phyloP scores from a whole-genome alignment of 371 early-diverging fungal species.

The Saksenaea oblongispora region DNA sequence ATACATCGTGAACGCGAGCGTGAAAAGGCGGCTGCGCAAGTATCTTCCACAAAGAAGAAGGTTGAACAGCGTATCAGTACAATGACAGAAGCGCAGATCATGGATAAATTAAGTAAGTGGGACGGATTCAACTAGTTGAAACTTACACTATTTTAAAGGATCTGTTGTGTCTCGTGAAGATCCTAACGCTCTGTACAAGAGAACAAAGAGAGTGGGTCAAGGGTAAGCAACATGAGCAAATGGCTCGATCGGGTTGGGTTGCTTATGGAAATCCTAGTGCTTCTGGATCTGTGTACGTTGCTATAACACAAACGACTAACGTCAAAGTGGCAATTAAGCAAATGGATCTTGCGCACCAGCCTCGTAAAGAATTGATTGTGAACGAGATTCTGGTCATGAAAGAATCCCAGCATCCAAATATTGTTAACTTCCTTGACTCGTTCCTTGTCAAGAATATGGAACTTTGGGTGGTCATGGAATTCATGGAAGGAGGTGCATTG shows the following conservation, averaged over 20 bases:
- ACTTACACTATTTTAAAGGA: conserved; percentile 14
- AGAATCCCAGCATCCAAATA: conserved; percentile 92
- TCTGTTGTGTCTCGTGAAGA: conserved; percentile 86
- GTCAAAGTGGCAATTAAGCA: conserved; percentile 94
- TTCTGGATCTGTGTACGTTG: conserved; percentile 94
- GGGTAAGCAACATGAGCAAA: conserved; percentile 60
- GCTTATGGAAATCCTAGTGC: conserved; percentile 61
- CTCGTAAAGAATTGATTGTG: conserved; percentile 91
- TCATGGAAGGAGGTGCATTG: conserved; percentile 97
- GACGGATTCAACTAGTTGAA: background rate
- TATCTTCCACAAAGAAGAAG: conserved; percentile 48
- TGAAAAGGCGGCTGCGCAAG: conserved; percentile 41
- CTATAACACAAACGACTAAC: conserved; percentile 64
- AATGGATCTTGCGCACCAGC: conserved; percentile 93
- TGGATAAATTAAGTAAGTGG: conserved; percentile 77
- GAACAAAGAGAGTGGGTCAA: conserved; percentile 94
- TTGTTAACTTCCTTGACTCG: conserved; percentile 92
- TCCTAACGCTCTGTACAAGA: conserved; percentile 83
- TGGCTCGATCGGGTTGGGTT: background rate
- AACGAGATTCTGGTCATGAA: conserved; percentile 97
- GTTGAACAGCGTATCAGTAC: conserved; percentile 76
- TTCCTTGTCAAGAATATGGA: conserved; percentile 82
- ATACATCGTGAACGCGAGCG: conserved; percentile 29
- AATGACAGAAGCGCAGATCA: conserved; percentile 88
- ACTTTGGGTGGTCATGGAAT: conserved; percentile 98